A percentile compares a stretch with the other conserved stretches of the same genome.
Conservation (phyloP, 345 rosid genomes). For the Syzygium aqueum region DNA sequence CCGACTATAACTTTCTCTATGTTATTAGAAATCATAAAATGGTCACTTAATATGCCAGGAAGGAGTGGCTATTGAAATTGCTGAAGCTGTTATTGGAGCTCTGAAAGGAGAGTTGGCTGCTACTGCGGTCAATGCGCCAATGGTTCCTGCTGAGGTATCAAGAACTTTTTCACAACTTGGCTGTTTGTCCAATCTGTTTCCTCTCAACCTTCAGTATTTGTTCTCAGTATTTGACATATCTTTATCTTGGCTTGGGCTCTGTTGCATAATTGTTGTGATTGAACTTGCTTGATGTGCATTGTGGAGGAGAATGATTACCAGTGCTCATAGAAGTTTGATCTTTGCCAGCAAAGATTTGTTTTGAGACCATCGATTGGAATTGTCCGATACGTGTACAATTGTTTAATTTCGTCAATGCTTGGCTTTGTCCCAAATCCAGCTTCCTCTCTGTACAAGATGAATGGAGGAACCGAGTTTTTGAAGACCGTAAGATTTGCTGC, state of each 20-base stretch:
- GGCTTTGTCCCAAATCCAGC: background rate
- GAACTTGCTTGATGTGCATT: background rate
- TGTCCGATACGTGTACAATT: background rate
- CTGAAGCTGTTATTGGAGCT: conserved; percentile 91
- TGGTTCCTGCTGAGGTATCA: conserved; percentile 87
- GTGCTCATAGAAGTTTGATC: background rate
- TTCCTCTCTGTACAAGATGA: background rate
- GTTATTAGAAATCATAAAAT: background rate
- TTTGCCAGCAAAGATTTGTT: background rate
- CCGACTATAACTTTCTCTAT: background rate
- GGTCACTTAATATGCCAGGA: conserved; percentile 26
- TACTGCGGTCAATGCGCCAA: conserved; percentile 90
- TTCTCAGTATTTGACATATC: background rate
- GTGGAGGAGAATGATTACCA: background rate
- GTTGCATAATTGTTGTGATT: background rate
- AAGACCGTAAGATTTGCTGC: background rate
- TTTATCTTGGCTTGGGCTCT: background rate
- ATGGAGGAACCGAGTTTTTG: background rate
- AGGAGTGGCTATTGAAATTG: conserved; percentile 90
- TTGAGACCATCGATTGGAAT: background rate
- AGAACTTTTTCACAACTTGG: background rate
- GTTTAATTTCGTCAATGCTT: background rate
- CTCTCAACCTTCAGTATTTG: background rate
- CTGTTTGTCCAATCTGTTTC: background rate
- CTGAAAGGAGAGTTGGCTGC: conserved; percentile 86